Evolutionary conservation across 2,329 filamentous ascomycete genomes (phyloP).

Genomic region (Apiospora malaysiana): DNA sequence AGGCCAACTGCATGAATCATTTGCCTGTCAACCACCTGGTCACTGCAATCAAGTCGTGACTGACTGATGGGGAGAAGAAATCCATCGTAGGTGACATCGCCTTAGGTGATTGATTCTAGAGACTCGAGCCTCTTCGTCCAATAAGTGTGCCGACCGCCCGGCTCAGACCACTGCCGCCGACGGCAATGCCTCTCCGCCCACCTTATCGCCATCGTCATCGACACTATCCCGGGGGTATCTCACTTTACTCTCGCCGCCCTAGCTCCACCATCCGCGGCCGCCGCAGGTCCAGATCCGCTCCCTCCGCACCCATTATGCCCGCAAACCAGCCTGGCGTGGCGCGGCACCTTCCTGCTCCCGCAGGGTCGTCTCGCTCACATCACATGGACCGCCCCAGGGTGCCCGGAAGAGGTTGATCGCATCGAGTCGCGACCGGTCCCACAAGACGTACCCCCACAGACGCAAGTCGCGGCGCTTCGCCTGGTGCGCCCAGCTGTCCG

Average conservation of each 20-base stretch:
- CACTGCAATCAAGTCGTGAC: background rate
- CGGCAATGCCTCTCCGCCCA: background rate
- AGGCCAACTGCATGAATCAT: background rate
- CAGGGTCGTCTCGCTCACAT: background rate
- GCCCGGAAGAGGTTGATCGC: constrained; percentile 22
- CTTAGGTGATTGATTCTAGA: background rate
- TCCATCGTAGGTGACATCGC: background rate
- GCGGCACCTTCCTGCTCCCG: background rate
- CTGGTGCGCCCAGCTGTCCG: constrained; percentile 20
- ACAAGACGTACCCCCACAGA: constrained; percentile 33
- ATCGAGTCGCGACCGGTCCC: constrained; percentile 31
- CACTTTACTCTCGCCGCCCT: background rate
- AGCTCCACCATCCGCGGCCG: background rate
- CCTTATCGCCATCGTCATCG: background rate
- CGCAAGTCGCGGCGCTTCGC: constrained; percentile 18
- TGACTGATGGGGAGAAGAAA: background rate
- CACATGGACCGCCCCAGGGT: background rate
- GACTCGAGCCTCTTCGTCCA: background rate
- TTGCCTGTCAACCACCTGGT: background rate
- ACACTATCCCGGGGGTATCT: background rate
- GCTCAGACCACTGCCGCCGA: background rate
- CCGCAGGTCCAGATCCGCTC: background rate
- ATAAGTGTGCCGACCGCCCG: background rate
- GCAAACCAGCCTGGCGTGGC: background rate
- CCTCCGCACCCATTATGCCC: background rate